Base-by-base conservation (phyloP, 306 rosid genomes). In the Cucumis hystrix region DNA sequence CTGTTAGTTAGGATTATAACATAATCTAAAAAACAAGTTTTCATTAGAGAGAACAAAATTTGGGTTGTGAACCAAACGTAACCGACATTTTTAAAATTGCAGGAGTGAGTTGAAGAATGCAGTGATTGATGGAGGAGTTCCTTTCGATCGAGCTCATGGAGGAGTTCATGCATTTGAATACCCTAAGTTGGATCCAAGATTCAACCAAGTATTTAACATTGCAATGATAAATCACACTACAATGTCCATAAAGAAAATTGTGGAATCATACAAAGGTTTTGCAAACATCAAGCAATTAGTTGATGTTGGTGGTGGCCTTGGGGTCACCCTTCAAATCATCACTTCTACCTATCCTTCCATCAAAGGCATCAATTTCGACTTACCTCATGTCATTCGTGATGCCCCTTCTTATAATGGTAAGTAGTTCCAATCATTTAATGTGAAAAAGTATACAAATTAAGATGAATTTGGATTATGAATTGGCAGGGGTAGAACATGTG, bases 221-320 rank as follows among this genome's bases (percentile, higher is more conserved):
- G 87, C 89, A 23, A 86, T 91, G 94, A 16, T 82, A 13, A 82
- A 85, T n/a, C 81, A 57, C 30, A 78, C 92, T 1, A 81, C 90
- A 1, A 9, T 88, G 7, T 72, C 70, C 47, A 47, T 80, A 9
- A 87, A 85, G 51, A 84, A 82, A 64, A 39, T 82, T 45, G 86
- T 89, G 4, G 52, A 85, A 58, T 8, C 62, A 33, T 89, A 86
- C 85, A 80, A 78, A 30, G 93, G 91, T 11, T 84, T 89, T 83
- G 79, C 80, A 4, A 39, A 76, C 13, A 45, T 89, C 3, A 78
- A 78, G 12, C 84, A 39, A 61, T 78, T 89, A 9, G 92, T 89
- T 21, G 93, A 91, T 62, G 41, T 62, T 62, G 67, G 67, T 62
- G 67, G 67, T 13, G 67, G 67, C 11, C 20, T 62, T 4, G 67